Evolutionary conservation across 106 monocot species (phyloP), one percentile per base, ranked within the genome.

Genomic region (Allium sativum): DNA sequence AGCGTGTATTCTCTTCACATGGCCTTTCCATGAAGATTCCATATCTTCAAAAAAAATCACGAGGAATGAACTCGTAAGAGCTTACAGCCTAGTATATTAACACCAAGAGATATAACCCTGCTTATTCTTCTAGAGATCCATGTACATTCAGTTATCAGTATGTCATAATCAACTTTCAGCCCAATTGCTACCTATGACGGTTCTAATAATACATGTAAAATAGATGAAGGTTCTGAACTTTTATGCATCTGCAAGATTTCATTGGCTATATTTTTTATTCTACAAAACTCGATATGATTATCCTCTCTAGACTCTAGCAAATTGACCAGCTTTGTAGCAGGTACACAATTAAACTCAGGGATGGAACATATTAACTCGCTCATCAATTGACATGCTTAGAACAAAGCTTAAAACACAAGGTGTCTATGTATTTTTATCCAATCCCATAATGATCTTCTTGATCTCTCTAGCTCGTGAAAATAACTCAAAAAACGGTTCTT

Each of bases 281-380:
- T 82, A 73, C 88, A 92, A 62, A 98, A 88, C 57, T 98, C 98
- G 10, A 88, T 71, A 74, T 92, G 92, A 81, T 98, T 98, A 66
- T 65, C 98, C 74, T 98, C 98, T 77, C 82, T 98, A 31, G 82
- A 85, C 58, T 98, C 98, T 20, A 98, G 75, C 44, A 98, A 68
- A 62, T 88, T 92, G 45, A 92, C 98, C 76, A 98, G 91, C 98
- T 98, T n/a, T n/a, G n/a, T n/a, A n/a, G n/a, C n/a, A n/a, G n/a
- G n/a, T n/a, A n/a, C n/a, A n/a, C n/a, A n/a, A n/a, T n/a, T n/a
- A n/a, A n/a, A n/a, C n/a, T n/a, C n/a, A n/a, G n/a, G n/a, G n/a
- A n/a, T n/a, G n/a, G n/a, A n/a, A n/a, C n/a, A n/a, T n/a, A n/a
- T n/a, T n/a, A n/a, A n/a, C n/a, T n/a, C n/a, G n/a, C n/a, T n/a